Conservation (phyloP, 306 rosid species). For the Malus sieversii region DNA sequence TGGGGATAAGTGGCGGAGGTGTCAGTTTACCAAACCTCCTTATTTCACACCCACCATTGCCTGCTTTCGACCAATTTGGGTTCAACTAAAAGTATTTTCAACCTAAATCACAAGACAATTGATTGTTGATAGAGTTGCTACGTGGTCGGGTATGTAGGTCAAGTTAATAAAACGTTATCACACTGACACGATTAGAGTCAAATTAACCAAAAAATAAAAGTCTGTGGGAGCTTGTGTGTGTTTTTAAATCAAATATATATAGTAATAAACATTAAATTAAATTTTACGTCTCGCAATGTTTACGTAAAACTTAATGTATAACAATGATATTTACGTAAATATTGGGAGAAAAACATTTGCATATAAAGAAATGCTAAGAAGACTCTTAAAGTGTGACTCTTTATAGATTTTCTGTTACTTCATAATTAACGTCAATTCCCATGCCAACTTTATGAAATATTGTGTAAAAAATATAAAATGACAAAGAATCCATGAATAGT, state of each 20-base stretch:
- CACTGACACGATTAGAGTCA: too few relatives aligned
- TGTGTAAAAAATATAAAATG: too few relatives aligned
- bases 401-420: fast-evolving
- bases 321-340: neutral
- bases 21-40: too few relatives aligned
- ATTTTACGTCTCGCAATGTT: neutral
- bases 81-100: neutral
- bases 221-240: neutral
- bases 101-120: neutral
- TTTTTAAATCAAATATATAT: too few relatives aligned
- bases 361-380: too few relatives aligned
- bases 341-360: neutral
- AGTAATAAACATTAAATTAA: neutral
- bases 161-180: too few relatives aligned
- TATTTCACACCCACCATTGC: neutral
- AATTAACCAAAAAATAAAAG: too few relatives aligned
- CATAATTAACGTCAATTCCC: too few relatives aligned
- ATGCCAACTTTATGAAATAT: too few relatives aligned
- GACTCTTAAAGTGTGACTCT: too few relatives aligned
- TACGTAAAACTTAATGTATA: neutral
- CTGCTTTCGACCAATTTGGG: neutral
- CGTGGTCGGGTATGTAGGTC: neutral
- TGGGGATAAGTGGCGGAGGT: neutral
- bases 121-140: neutral
- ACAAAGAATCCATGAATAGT: too few relatives aligned